Evolutionary conservation across 1,284 basidiomycete species (phyloP).

Genomic region (Trichosporon sp.): DNA sequence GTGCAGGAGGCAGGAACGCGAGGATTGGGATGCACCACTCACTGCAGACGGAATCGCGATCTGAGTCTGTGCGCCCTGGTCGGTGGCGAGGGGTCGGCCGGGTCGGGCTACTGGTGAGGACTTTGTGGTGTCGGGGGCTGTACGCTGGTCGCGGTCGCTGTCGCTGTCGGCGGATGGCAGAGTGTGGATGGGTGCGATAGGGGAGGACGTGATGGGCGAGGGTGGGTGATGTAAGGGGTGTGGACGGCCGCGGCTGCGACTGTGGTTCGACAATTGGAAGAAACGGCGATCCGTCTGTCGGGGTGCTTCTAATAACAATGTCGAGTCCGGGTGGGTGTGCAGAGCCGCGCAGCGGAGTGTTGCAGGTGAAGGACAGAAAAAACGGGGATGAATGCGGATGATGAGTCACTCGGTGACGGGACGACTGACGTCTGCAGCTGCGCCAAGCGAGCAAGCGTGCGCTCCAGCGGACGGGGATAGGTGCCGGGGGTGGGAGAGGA

Average conservation of each 20-base stretch:
- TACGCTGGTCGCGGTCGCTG: background rate
- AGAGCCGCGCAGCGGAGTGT: background rate
- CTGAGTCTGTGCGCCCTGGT: conserved; percentile 1
- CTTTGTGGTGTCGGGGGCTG: background rate
- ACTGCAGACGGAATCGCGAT: background rate
- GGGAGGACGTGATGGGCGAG: background rate
- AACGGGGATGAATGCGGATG: background rate
- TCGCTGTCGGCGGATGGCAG: background rate
- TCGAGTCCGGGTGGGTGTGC: too few species aligned
- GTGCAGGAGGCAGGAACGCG: background rate
- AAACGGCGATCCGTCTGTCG: background rate
- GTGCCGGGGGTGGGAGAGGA: background rate
- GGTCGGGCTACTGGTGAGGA: background rate
- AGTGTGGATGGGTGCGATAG: background rate
- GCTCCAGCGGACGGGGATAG: background rate
- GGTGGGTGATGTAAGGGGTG: background rate
- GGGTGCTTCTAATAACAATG: background rate
- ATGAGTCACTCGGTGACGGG: background rate
- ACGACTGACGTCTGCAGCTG: background rate
- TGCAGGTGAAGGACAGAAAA: background rate
- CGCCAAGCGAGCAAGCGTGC: background rate
- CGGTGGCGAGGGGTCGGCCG: background rate
- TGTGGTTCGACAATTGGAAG: background rate
- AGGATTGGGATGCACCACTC: background rate
- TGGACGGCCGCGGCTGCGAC: background rate